Conservation (phyloP, 257 asterid genomes). For the Nicotiana benthamiana region DNA sequence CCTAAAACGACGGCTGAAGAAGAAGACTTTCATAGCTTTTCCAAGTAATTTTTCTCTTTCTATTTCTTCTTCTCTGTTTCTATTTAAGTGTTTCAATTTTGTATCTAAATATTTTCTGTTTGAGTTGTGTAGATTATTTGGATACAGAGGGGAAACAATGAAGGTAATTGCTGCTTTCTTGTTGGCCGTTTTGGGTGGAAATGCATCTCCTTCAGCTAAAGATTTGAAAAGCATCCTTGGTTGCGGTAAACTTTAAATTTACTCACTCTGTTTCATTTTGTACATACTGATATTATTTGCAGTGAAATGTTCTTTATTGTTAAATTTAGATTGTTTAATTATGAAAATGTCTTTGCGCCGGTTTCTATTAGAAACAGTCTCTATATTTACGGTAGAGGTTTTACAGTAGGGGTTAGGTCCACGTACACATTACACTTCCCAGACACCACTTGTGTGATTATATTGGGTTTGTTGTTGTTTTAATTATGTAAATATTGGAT, state of each 20-base stretch:
- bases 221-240: slow-evolving; percentile 6
- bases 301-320: no score
- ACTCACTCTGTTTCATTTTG: neutral
- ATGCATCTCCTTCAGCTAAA: neutral
- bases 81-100: neutral
- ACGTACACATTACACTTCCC: no score
- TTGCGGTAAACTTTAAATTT: neutral
- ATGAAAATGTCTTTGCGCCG: no score
- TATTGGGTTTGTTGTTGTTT: no score
- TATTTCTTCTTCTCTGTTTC: neutral
- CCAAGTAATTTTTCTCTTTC: neutral
- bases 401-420: no score
- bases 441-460: no score
- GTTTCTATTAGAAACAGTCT: no score
- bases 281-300: no score
- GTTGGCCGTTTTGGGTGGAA: slow-evolving; percentile 14
- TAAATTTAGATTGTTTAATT: no score
- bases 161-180: slow-evolving; percentile 12
- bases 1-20: neutral
- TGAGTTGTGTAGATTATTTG: neutral
- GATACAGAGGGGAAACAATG: neutral
- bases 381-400: no score
- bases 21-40: neutral
- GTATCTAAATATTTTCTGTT: neutral
- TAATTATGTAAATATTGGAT: no score